Percentiles rank a stretch among this genome's conserved stretches.
These are phyloP conservation scores for Ogataea trehaloabstinens DNA, from an alignment of 805 yeast species.

Conservation along the genomic window DNA sequence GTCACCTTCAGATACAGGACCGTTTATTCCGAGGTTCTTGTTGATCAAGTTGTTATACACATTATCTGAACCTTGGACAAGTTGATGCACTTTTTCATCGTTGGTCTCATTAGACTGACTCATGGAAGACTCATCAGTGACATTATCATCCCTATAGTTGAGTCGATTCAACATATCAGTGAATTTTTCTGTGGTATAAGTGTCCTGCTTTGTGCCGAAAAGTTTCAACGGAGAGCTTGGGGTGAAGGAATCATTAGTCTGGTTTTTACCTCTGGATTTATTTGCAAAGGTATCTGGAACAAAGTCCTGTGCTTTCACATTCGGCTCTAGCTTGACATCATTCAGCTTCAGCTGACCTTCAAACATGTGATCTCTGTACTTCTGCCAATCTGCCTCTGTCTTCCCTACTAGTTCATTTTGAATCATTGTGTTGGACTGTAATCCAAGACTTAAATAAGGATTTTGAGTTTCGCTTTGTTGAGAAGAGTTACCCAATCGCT, in stretches of 20 bases:
- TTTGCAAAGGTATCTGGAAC: slow-evolving; percentile 32
- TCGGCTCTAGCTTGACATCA: slow-evolving; percentile 19
- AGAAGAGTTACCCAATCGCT: background rate
- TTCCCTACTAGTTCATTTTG: slow-evolving; percentile 17
- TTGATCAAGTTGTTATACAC: slow-evolving; percentile 17
- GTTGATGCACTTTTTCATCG: slow-evolving; percentile 17
- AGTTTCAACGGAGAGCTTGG: slow-evolving; percentile 32
- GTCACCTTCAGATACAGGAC: background rate
- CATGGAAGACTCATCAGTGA: background rate
- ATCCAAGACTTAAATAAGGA: slow-evolving; percentile 22
- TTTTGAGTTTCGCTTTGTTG: background rate
- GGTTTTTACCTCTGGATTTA: slow-evolving; percentile 17
- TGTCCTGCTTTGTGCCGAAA: slow-evolving; percentile 29
- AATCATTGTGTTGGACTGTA: slow-evolving; percentile 23
- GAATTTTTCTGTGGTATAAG: slow-evolving; percentile 29
- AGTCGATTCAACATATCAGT: slow-evolving; percentile 24
- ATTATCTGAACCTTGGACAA: slow-evolving; percentile 21
- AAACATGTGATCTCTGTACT: slow-evolving; percentile 22
- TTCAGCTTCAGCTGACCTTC: slow-evolving; percentile 20
- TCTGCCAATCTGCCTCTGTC: slow-evolving; percentile 31
- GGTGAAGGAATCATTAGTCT: slow-evolving; percentile 21
- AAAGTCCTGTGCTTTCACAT: slow-evolving; percentile 13
- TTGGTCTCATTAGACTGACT: slow-evolving; percentile 6
- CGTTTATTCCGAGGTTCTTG: slow-evolving; percentile 8
- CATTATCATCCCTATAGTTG: slow-evolving; percentile 4